Evolutionary conservation across 768 basidiomycete genomes (phyloP).

Genomic region (Kondoa subrosea): DNA sequence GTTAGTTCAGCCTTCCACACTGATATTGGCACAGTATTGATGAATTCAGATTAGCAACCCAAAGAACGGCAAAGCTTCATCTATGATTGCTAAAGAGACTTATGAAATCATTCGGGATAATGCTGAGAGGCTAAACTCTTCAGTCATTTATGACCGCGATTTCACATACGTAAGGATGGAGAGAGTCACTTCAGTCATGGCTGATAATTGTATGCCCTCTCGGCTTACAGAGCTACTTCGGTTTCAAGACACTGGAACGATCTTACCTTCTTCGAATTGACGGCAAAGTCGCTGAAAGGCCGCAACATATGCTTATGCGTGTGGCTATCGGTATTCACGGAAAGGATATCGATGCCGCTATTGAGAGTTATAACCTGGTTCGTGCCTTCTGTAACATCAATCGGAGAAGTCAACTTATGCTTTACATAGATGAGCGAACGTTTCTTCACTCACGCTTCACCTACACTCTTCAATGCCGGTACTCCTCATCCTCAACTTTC

Average conservation of each 20-base stretch:
- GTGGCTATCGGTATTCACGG: conserved; percentile 97
- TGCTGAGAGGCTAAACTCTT: conserved; percentile 66
- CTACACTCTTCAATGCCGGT: conserved; percentile 94
- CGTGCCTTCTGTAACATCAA: not conserved
- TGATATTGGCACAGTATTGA: no score
- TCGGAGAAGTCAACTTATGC: not conserved
- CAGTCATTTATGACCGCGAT: conserved; percentile 95
- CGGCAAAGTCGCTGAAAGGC: conserved; percentile 86
- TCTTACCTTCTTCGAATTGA: conserved; percentile 90
- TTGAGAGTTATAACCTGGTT: conserved; percentile 48
- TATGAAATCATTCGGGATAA: conserved; percentile 68
- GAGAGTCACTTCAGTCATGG: conserved; percentile 28
- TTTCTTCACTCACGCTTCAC: conserved; percentile 95
- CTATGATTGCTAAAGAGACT: conserved; percentile 79
- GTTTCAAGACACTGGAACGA: conserved; percentile 98
- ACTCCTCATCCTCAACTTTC: conserved; percentile 84
- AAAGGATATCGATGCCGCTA: conserved; percentile 61
- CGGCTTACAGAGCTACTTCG: conserved; percentile 42
- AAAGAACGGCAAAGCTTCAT: conserved; percentile 40
- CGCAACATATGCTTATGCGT: conserved; percentile 99
- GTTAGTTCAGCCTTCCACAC: not conserved
- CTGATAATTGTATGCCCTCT: not conserved
- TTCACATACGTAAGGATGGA: conserved; percentile 98
- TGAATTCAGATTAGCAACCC: not conserved
- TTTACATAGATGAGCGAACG: conserved; percentile 80